Base-by-base conservation (phyloP, 352 stramenopile species). In the Pythium brassicae region DNA sequence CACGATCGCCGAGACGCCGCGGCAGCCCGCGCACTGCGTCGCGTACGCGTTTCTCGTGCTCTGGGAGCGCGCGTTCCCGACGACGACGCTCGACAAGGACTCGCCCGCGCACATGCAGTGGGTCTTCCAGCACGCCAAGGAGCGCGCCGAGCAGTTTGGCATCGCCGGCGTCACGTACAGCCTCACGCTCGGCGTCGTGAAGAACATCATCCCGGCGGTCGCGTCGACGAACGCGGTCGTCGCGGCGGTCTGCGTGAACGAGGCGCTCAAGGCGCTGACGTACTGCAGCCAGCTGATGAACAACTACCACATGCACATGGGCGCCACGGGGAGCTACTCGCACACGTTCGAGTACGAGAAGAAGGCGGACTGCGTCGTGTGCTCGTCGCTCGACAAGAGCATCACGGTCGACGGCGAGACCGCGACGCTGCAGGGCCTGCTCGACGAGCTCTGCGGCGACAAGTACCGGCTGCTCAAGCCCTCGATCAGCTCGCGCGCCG, bases 241-340 rank as follows among this genome's bases (percentile, higher is more conserved):
- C 42, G 85, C 93, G 55, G 96, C 94, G 55, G 94, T 96, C 57
- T 99, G 96, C 70, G 94, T 98, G 45, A 98, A 96, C 61, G 97
- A 99, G 69, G 95, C 91, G 14, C 65, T 99, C 42, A 99, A 99
- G 76, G 73, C 97, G 17, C 80, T 99, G 63, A 98, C 92, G 23
- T 98, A 97, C 78, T 95, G 78, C 63, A 97, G 83, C 43, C 95
- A 99, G 62, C 87, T 88, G 26, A 87, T 99, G 65, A 98, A 99
- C 73, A 99, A 96, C 43, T 99, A 99, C 71, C 96, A 98, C 78
- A 99, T 99, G 95, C 97, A 99, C 71, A 98, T 98, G 89, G 97
- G 97, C 7, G 80, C 83, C 9, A 89, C 91, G 19, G 94, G 95
- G 32, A 91, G 98, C 65, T 98, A 99, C 76, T 93, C 85, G 53